These are phyloP conservation scores for Nicotiana otophora DNA, from an alignment of 257 asterid species.

Conservation along the genomic window DNA sequence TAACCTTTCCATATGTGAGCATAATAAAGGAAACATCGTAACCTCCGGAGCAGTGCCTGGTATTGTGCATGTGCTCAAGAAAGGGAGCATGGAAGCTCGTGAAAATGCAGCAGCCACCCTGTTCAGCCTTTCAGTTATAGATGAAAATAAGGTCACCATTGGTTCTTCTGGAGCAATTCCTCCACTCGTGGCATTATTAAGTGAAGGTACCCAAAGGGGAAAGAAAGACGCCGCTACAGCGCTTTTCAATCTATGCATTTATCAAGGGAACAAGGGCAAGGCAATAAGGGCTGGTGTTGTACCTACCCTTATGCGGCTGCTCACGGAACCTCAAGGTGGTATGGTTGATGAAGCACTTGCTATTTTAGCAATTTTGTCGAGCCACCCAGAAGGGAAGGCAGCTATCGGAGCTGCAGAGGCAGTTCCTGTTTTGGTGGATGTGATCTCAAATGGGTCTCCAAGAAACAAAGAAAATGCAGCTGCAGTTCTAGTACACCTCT, in stretches of 20 bases:
- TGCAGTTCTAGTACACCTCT: conserved; percentile 16
- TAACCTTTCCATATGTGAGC: conserved; percentile 21
- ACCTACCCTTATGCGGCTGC: conserved; percentile 10
- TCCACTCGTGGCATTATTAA: conserved; percentile 18
- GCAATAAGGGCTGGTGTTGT: conserved; percentile 27
- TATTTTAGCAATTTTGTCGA: conserved; percentile 20
- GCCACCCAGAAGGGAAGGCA: conserved; percentile 14
- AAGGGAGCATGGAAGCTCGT: conserved; percentile 17
- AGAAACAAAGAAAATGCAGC: conserved; percentile 23
- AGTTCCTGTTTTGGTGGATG: conserved; percentile 18
- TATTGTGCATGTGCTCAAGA: conserved; percentile 15
- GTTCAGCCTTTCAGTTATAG: conserved; percentile 20
- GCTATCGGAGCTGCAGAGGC: conserved; percentile 20
- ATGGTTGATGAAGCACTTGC: conserved; percentile 25
- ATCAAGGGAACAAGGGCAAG: conserved; percentile 22
- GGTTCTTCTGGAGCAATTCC: conserved; percentile 19
- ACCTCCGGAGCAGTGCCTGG: conserved; percentile 15
- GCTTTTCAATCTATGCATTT: conserved; percentile 22
- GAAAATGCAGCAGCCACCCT: conserved; percentile 26
- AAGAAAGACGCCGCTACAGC: conserved; percentile 30
- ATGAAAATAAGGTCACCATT: conserved; percentile 15
- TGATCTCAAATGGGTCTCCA: conserved; percentile 18
- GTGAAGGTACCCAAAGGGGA: conserved; percentile 17
- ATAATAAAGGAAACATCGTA: conserved; percentile 14
- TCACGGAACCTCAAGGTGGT: conserved; percentile 1